Conservation (phyloP, 257 asterid species). For the Przewalskia tangutica region DNA sequence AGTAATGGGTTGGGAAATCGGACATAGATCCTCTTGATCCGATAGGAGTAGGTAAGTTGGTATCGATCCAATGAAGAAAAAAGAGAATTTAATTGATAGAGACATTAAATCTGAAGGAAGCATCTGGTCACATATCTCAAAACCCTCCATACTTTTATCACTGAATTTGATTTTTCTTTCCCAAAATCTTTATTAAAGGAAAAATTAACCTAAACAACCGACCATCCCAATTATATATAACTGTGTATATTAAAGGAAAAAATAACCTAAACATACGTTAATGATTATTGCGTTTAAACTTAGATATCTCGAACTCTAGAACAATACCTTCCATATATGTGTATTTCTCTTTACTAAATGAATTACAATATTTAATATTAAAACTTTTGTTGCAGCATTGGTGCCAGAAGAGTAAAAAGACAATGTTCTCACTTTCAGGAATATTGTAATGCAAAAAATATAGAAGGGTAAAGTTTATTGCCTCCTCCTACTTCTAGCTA, state of each 20-base stretch:
- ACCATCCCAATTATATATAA: too few relatives aligned
- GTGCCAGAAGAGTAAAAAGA: slow-evolving; percentile 58
- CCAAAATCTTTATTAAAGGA: too few relatives aligned
- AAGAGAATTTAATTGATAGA: neutral
- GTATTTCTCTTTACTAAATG: neutral
- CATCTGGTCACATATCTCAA: neutral
- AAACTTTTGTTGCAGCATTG: slow-evolving; percentile 45
- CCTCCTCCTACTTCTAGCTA: neutral
- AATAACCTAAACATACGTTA: too few relatives aligned
- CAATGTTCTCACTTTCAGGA: slow-evolving; percentile 67
- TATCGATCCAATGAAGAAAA: too few relatives aligned
- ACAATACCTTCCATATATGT: neutral
- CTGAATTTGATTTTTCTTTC: too few relatives aligned
- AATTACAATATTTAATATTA: neutral
- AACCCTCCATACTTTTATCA: neutral
- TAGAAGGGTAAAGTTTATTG: slow-evolving; percentile 38
- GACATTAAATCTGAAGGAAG: neutral
- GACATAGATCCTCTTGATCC: neutral
- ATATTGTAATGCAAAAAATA: slow-evolving; percentile 43
- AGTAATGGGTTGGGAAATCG: too few relatives aligned
- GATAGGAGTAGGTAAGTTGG: neutral
- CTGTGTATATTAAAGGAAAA: too few relatives aligned
- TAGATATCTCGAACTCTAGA: neutral
- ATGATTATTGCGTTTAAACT: neutral
- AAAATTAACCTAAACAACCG: too few relatives aligned